A percentile compares a stretch with the other conserved stretches of the same genome.
Conservation (phyloP, 2,329 filamentous ascomycete species). For the Ceratocystis papillata region DNA sequence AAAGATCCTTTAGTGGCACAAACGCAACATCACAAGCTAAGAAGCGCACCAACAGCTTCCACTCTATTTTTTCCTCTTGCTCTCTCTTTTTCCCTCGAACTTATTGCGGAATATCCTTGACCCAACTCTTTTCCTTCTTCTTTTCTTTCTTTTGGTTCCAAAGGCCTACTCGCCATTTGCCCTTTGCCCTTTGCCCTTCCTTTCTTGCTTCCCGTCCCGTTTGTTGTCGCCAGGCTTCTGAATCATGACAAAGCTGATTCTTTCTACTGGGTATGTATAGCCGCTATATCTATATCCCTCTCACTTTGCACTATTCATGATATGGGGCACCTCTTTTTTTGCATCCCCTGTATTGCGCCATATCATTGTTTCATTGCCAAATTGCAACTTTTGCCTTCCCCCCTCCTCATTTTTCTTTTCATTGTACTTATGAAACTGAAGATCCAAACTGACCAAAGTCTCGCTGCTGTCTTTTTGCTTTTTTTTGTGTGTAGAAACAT, state of each 20-base stretch:
- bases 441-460: background rate
- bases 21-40: slow-evolving; percentile 10
- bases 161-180: background rate
- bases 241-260: slow-evolving; percentile 60
- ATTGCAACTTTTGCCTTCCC: background rate
- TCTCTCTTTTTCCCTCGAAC: slow-evolving; percentile 1
- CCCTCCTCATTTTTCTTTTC: background rate
- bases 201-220: background rate
- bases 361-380: background rate
- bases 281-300: background rate
- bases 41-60: slow-evolving; percentile 5
- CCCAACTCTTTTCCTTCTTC: background rate
- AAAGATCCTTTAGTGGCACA: slow-evolving; percentile 12
- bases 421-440: slow-evolving; percentile 23
- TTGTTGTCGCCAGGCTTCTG: slow-evolving; percentile 2
- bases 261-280: slow-evolving; percentile 63
- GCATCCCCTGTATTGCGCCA: background rate
- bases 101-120: background rate
- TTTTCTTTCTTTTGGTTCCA: background rate
- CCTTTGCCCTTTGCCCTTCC: background rate
- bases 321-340: background rate
- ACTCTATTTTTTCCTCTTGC: background rate
- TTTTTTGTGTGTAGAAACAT: slow-evolving; percentile 47
- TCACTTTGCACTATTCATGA: background rate
- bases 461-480: background rate